phyloP scores from a whole-genome alignment of 371 early-diverging fungal species.

The Parasitella parasitica region DNA sequence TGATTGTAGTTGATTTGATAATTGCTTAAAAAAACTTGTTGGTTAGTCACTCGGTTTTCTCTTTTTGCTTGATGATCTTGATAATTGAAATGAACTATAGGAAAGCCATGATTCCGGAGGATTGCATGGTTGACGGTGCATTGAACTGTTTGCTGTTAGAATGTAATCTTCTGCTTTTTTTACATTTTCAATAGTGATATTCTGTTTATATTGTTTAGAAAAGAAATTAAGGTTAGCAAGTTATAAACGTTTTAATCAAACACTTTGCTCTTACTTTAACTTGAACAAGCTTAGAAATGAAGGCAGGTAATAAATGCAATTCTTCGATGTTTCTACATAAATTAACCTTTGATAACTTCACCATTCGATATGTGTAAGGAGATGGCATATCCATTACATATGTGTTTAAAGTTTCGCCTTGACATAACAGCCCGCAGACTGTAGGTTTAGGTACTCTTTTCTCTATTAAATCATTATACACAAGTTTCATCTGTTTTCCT shows the following conservation, averaged over 20 bases:
- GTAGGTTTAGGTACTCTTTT: slow-evolving; percentile 1
- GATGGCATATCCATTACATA: slow-evolving; percentile 19
- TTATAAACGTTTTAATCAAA: slow-evolving; percentile 16
- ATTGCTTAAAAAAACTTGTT: slow-evolving; percentile 10
- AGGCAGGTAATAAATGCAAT: slow-evolving; percentile 12
- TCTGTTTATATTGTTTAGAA: slow-evolving; percentile 19
- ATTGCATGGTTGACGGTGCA: slow-evolving; percentile 12
- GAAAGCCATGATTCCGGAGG: slow-evolving; percentile 17
- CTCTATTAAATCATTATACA: slow-evolving; percentile 9
- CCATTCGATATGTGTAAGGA: slow-evolving; percentile 12
- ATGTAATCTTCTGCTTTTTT: slow-evolving; percentile 18
- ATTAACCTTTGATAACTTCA: slow-evolving; percentile 10
- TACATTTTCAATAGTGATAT: slow-evolving; percentile 17
- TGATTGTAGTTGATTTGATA: slow-evolving; percentile 17
- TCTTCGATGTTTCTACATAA: slow-evolving; percentile 18
- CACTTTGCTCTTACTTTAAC: slow-evolving; percentile 19
- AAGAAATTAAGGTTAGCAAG: slow-evolving; percentile 18
- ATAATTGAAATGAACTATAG: slow-evolving; percentile 10
- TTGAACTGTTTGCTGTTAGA: slow-evolving; percentile 17
- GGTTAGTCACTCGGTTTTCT: slow-evolving; percentile 18
- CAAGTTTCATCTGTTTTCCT: slow-evolving; percentile 18
- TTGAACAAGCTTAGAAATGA: slow-evolving; percentile 20
- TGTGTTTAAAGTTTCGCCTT: slow-evolving; percentile 7
- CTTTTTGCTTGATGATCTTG: slow-evolving; percentile 17
- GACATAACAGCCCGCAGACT: slow-evolving; percentile 10